Evolutionary conservation across 1,284 basidiomycete species (phyloP).

Genomic region (Sporisorium graminicola): DNA sequence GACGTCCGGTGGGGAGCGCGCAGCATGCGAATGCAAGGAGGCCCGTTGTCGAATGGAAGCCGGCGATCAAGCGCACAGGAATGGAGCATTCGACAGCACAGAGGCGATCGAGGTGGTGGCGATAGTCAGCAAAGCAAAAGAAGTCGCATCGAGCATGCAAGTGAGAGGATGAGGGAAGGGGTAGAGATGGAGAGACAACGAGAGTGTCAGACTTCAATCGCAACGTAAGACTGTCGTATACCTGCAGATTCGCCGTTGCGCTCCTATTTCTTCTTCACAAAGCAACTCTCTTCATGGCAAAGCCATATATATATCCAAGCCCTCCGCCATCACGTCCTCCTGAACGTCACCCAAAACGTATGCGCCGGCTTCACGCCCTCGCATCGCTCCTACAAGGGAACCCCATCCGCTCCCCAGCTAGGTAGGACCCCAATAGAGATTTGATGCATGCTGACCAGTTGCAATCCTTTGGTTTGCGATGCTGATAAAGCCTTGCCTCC

Average conservation of each 20-base stretch:
- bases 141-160: not conserved
- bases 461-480: not conserved
- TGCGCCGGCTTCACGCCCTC: not conserved
- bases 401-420: not conserved
- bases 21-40: slow-evolving; percentile 35
- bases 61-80: not conserved
- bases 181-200: not conserved
- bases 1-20: slow-evolving; percentile 14
- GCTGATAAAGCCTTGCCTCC: slow-evolving; percentile 4
- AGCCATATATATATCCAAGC: not conserved
- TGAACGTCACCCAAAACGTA: not conserved
- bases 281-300: not conserved
- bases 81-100: not conserved
- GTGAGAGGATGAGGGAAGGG: not conserved
- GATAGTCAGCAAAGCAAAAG: not conserved
- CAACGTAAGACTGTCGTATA: not conserved
- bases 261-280: not conserved
- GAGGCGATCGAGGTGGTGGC: not conserved
- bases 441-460: slow-evolving; percentile 4
- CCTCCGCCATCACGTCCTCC: not conserved
- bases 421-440: not conserved
- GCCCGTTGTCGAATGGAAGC: slow-evolving; percentile 9
- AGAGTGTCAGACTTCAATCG: slow-evolving; percentile 5
- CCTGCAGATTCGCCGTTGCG: not conserved
- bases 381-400: not conserved